phyloP scores from a whole-genome alignment of 305 asterid species.

The Euphrasia arctica region DNA sequence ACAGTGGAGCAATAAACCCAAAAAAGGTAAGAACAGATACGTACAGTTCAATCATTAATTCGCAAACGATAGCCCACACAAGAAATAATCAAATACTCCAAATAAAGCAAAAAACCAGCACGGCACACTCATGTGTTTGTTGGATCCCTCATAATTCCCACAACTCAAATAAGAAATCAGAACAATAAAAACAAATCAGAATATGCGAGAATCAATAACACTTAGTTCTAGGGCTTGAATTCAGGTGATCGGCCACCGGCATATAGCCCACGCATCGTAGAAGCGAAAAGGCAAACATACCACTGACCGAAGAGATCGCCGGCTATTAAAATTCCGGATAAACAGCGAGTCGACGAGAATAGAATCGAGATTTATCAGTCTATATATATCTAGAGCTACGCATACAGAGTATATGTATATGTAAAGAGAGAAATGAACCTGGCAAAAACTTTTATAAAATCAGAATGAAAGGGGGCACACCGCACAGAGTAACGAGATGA shows the following conservation, averaged over 20 bases:
- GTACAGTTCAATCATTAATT: constrained; percentile 4
- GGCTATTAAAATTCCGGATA: constrained; percentile 34
- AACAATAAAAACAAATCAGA: not conserved
- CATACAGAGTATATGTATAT: constrained; percentile 9
- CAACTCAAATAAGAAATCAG: constrained; percentile 7
- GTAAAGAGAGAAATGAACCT: constrained; percentile 33
- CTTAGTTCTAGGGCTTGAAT: constrained; percentile 41
- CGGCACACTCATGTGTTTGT: not conserved
- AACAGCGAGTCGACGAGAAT: constrained; percentile 9
- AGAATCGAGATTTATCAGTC: not conserved
- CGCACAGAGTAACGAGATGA: constrained; percentile 23
- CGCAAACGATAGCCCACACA: not conserved
- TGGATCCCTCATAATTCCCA: too few species aligned
- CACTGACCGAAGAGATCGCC: constrained; percentile 37
- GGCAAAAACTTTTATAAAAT: constrained; percentile 34
- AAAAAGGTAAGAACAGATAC: constrained; percentile 1
- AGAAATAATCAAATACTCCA: not conserved
- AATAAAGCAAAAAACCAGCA: constrained; percentile 8
- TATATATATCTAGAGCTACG: not conserved
- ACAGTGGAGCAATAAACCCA: constrained; percentile 15
- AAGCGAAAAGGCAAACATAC: constrained; percentile 14
- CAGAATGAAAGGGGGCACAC: constrained; percentile 20
- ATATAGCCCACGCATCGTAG: constrained; percentile 13
- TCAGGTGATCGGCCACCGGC: constrained; percentile 45
- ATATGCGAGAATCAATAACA: not conserved